Percentiles rank a stretch among this genome's conserved stretches.
Conservation (phyloP, 2,329 filamentous ascomycete genomes). For the Juglanconis sp. region DNA sequence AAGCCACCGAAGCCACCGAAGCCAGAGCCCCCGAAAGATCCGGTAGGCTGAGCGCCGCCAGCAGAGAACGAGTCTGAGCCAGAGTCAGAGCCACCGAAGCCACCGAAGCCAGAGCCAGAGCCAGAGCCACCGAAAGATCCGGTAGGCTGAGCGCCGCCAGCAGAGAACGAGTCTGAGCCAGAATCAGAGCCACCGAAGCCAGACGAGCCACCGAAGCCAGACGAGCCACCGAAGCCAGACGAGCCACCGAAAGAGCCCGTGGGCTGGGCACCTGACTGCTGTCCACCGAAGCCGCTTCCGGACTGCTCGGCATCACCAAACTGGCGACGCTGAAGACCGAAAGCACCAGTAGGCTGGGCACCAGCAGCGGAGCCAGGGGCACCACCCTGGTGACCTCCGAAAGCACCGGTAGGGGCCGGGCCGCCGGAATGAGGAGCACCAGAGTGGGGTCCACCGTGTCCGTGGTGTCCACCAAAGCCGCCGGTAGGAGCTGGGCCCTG, state of each 20-base stretch:
- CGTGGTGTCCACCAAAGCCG: conserved; percentile 5
- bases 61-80: neutral
- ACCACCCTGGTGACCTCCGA: neutral
- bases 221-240: neutral
- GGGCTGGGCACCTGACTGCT: neutral
- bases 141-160: conserved; percentile 1
- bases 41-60: conserved; percentile 6
- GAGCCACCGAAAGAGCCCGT: neutral
- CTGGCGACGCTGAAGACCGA: neutral
- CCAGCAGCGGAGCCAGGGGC: neutral
- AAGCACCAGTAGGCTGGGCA: conserved; percentile 1
- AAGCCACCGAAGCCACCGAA: neutral
- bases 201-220: neutral
- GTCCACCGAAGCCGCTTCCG: neutral
- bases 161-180: neutral
- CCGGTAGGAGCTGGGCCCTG: neutral
- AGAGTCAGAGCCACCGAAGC: neutral
- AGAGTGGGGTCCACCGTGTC: neutral
- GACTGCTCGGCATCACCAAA: neutral
- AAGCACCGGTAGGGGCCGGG: conserved; percentile 5
- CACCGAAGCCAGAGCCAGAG: neutral
- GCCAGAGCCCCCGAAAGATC: conserved; percentile 2
- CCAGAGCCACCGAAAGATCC: neutral
- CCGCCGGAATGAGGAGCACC: conserved; percentile 1
- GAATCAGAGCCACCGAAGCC: neutral